Conservation (phyloP, 2,329 filamentous ascomycete genomes). For the Sporothrix variecibatus region DNA sequence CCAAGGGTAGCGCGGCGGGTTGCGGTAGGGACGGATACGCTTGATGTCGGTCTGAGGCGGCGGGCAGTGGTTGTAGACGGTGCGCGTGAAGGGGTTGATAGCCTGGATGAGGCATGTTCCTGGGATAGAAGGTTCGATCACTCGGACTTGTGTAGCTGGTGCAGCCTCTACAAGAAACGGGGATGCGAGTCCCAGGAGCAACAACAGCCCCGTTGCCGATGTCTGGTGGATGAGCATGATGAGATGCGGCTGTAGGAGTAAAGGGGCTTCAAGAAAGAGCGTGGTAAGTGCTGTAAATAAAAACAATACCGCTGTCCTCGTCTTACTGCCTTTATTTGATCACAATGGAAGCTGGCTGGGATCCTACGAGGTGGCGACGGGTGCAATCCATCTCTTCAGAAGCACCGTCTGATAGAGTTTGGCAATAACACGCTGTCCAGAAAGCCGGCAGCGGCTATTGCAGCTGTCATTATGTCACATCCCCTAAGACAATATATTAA, state of each 20-base stretch:
- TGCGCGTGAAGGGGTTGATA: conserved; percentile 22
- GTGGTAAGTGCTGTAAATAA: too few species aligned
- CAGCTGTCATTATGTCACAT: conserved; percentile 1
- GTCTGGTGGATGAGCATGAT: background rate
- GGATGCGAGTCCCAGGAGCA: background rate
- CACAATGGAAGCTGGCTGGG: background rate
- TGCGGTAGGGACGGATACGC: conserved; percentile 16
- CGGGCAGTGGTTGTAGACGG: conserved; percentile 21
- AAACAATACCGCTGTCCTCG: background rate
- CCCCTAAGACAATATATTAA: conserved; percentile 1
- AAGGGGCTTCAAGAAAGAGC: too few species aligned
- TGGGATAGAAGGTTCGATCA: conserved; percentile 9
- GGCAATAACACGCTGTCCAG: conserved; percentile 30
- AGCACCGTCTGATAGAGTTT: background rate
- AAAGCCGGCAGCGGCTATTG: background rate
- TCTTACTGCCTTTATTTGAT: too few species aligned
- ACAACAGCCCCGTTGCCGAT: background rate
- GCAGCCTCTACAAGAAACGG: background rate
- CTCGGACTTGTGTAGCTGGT: background rate
- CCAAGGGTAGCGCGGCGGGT: conserved; percentile 25
- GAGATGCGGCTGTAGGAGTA: too few species aligned
- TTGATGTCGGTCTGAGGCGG: conserved; percentile 22
- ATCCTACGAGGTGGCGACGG: background rate
- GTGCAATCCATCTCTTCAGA: background rate
- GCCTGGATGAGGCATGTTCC: conserved; percentile 10